Base-by-base conservation (phyloP, 495 filamentous ascomycete genomes). In the Evernia prunastri region DNA sequence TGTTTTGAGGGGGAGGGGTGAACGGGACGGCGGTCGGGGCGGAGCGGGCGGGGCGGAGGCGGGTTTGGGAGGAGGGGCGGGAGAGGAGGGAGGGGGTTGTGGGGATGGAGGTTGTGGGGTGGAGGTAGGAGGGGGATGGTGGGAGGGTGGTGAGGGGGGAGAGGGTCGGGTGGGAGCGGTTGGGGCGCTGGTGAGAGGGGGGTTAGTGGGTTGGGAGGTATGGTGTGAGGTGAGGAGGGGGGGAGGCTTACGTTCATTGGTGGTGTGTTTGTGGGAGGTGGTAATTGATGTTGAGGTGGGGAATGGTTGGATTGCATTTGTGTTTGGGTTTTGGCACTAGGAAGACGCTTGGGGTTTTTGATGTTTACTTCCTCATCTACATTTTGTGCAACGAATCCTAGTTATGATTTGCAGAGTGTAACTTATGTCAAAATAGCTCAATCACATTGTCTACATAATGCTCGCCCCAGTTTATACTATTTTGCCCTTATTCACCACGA, bases 401-500 rank as follows among this genome's bases (percentile, higher is more conserved):
- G 7, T 37, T 37, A 7, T 37, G 36, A 37, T 6, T 6, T 12
- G 36, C 6, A 12, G 36, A 37, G 12, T 37, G 12, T 37, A 37
- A 37, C 6, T 37, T 37, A 25, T 47, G 10, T 25, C 8, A 1
- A 47, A 47, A 51, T 13, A 23, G 11, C 5, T 4, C 10, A 51
- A 8, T 31, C 31, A 7, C 27, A 5, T 25, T 10, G n/a, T 4
- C 8, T 49, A 49, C 45, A 25, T 49, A 27, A 29, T 9, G 1
- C 25, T 13, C 12, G 23, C 6, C 11, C 8, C 10, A 31, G 7
- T 10, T 75, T 74, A 81, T 67, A 78, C 73, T 66, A 89, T 88
- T 68, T 86, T 85, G 20, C 93, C 94, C 75, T 89, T 89, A 66
- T 96, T 95, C 4, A 96, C 87, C 15, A 97, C 90, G 74, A 98